Evolutionary conservation across 1,284 basidiomycete genomes (phyloP).

Genomic region (Inonotus hispidus): DNA sequence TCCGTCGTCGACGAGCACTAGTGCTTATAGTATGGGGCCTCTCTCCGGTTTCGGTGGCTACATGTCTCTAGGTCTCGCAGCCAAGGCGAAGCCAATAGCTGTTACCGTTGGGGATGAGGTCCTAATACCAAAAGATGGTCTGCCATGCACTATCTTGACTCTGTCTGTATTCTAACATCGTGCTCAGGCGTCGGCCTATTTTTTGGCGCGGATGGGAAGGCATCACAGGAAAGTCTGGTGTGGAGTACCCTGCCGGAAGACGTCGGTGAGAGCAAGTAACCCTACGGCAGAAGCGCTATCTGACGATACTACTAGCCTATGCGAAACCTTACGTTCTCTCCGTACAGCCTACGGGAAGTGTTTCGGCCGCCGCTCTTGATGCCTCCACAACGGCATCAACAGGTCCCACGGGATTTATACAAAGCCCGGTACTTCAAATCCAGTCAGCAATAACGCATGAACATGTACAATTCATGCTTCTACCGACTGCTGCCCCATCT

Average conservation of each 20-base stretch:
- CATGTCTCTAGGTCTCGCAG: conserved; percentile 78
- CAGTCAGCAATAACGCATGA: conserved; percentile 70
- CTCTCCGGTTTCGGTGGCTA: conserved; percentile 82
- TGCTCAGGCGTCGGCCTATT: conserved; percentile 66
- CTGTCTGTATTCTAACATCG: not conserved
- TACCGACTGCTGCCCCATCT: conserved; percentile 47
- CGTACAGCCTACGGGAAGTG: conserved; percentile 63
- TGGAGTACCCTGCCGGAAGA: conserved; percentile 85
- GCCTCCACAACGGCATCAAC: conserved; percentile 28
- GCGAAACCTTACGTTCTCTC: conserved; percentile 84
- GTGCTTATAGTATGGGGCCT: conserved; percentile 59
- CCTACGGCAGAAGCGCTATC: not conserved
- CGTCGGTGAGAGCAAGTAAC: conserved; percentile 44
- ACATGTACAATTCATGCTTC: conserved; percentile 57
- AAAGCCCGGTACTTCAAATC: conserved; percentile 68
- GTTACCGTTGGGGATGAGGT: conserved; percentile 65
- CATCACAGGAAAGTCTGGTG: conserved; percentile 54
- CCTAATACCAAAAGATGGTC: conserved; percentile 78
- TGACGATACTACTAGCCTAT: conserved; percentile 45
- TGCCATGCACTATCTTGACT: conserved; percentile 27
- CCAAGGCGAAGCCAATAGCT: conserved; percentile 64
- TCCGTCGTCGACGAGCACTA: conserved; percentile 34
- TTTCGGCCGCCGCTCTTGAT: conserved; percentile 34
- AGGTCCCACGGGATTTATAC: conserved; percentile 32
- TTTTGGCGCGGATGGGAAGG: conserved; percentile 65